These are phyloP conservation scores for Lepidium africanum DNA, from an alignment of 345 rosid species.

Conservation along the genomic window DNA sequence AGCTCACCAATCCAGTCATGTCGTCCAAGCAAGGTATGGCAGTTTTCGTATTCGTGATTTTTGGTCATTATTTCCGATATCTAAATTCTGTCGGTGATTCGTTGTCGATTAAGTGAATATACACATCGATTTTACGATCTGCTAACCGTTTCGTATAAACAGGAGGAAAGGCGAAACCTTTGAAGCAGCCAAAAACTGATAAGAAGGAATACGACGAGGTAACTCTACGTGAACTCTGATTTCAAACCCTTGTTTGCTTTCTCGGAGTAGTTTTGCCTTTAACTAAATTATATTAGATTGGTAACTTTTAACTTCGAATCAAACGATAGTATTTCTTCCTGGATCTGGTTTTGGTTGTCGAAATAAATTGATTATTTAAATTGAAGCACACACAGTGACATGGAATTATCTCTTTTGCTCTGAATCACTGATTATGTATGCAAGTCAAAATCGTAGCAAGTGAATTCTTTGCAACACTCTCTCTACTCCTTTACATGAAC, in stretches of 20 bases:
- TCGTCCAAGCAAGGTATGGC: slow-evolving; percentile 27
- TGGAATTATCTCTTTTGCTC: neutral
- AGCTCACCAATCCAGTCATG: slow-evolving; percentile 4
- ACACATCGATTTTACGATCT: neutral
- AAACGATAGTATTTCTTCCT: neutral
- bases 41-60: neutral
- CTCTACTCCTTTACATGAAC: neutral
- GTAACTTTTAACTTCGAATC: neutral
- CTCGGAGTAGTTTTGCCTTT: neutral
- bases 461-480: neutral
- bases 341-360: neutral
- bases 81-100: neutral
- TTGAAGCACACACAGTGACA: too few relatives aligned
- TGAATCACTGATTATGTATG: neutral
- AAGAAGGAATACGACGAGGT: slow-evolving; percentile 84
- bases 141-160: neutral
- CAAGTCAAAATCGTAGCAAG: neutral
- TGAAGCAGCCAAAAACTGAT: slow-evolving; percentile 63
- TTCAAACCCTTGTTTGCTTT: neutral
- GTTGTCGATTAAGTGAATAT: neutral
- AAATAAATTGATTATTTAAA: neutral
- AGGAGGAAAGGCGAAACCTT: slow-evolving; percentile 85
- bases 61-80: neutral
- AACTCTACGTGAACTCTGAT: neutral
- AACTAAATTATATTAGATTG: neutral